phyloP scores from a whole-genome alignment of 2,329 filamentous ascomycete species.

The Fusarium algeriense region DNA sequence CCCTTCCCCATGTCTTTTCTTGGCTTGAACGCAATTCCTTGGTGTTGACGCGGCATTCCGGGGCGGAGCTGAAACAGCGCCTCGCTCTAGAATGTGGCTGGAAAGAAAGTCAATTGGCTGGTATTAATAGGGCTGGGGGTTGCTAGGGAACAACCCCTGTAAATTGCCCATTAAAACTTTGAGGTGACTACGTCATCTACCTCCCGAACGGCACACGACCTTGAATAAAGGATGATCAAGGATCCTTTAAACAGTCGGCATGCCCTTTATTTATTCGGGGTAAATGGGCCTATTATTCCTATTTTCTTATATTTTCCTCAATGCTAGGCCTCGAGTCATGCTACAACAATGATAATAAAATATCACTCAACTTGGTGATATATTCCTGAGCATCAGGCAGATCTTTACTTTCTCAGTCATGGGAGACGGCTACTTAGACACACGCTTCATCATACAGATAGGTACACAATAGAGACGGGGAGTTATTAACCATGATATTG shows the following conservation, averaged over 20 bases:
- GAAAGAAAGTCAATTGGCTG: conserved; percentile 29
- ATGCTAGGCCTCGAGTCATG: not conserved
- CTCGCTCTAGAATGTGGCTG: conserved; percentile 45
- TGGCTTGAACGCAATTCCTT: conserved; percentile 38
- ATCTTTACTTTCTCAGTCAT: not conserved
- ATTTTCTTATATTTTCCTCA: not conserved
- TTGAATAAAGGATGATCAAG: conserved; percentile 7
- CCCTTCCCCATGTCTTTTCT: conserved; percentile 28
- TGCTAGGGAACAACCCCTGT: conserved; percentile 33
- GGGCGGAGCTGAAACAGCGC: conserved; percentile 49
- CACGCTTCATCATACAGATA: not conserved
- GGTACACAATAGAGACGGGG: not conserved
- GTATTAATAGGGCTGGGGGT: conserved; percentile 44
- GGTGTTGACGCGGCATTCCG: conserved; percentile 48
- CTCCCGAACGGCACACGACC: not conserved
- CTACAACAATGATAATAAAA: not conserved
- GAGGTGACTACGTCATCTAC: conserved; percentile 39
- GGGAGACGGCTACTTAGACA: not conserved
- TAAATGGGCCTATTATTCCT: not conserved
- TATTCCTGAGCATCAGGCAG: conserved; percentile 41
- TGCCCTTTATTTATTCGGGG: not conserved
- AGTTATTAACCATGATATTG: not conserved
- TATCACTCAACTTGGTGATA: conserved; percentile 19
- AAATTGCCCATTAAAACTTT: conserved; percentile 13
- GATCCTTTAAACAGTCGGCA: not conserved